Conservation (phyloP, 306 rosid species). For the Casuarina equisetifolia region DNA sequence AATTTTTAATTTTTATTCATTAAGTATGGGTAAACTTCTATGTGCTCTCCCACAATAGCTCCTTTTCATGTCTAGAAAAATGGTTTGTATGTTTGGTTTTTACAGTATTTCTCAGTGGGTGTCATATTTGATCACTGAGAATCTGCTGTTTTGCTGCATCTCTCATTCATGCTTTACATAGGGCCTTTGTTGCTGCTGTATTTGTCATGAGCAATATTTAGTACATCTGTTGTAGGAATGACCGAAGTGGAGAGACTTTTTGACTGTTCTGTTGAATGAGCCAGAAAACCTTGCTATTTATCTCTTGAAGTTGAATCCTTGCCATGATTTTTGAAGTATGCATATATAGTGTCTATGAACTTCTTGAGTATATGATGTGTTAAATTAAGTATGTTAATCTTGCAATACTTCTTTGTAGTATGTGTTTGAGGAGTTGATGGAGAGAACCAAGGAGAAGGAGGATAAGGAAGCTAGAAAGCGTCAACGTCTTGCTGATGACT, state of each 20-base stretch:
- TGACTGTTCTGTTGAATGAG: neutral
- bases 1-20: too few relatives aligned
- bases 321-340: neutral
- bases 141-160: neutral
- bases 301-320: neutral
- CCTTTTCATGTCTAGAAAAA: too few relatives aligned
- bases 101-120: neutral
- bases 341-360: neutral
- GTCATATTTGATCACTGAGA: neutral
- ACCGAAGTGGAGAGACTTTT: neutral
- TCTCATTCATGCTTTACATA: constrained; percentile 2
- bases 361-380: constrained; percentile 16
- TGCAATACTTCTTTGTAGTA: constrained; percentile 51
- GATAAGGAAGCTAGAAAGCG: constrained; percentile 99
- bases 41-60: too few relatives aligned
- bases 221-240: neutral
- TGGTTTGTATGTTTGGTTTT: neutral
- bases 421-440: constrained; percentile 77
- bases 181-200: neutral
- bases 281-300: neutral
- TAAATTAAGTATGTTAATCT: constrained; percentile 21
- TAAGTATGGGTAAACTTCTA: too few relatives aligned
- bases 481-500: constrained; percentile 91
- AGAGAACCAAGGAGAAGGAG: constrained; percentile 91
- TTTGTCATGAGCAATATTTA: neutral